Evolutionary conservation across 2,329 filamentous ascomycete species (phyloP).

Genomic region (Mycocentrospora acerina): DNA sequence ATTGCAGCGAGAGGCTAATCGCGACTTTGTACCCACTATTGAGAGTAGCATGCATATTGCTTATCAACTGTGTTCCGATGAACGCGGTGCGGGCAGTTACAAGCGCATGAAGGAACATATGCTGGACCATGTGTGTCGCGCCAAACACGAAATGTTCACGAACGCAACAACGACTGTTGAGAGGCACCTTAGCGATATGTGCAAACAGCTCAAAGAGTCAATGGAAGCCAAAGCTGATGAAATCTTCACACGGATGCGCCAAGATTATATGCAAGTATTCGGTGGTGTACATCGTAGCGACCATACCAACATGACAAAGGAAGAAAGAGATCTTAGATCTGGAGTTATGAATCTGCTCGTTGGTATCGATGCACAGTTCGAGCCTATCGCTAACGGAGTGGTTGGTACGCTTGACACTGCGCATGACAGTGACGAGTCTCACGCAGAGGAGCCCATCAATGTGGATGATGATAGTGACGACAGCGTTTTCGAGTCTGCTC

Average conservation of each 20-base stretch:
- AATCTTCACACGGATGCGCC: slow-evolving; percentile 40
- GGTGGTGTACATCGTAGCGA: slow-evolving; percentile 20
- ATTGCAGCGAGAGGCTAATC: slow-evolving; percentile 55
- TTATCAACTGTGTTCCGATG: slow-evolving; percentile 50
- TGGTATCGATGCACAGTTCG: slow-evolving; percentile 22
- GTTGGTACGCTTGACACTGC: background rate
- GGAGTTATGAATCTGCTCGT: slow-evolving; percentile 19
- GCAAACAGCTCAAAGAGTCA: slow-evolving; percentile 44
- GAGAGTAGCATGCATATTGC: slow-evolving; percentile 47
- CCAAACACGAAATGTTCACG: slow-evolving; percentile 53
- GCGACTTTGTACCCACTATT: slow-evolving; percentile 56
- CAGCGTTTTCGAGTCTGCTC: slow-evolving; percentile 4
- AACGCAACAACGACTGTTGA: slow-evolving; percentile 48
- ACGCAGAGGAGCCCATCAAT: background rate
- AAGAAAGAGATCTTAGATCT: slow-evolving; percentile 14
- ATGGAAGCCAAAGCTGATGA: slow-evolving; percentile 51
- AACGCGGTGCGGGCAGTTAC: slow-evolving; percentile 51
- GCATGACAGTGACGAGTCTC: background rate
- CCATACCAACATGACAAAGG: slow-evolving; percentile 9
- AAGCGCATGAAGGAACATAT: slow-evolving; percentile 57
- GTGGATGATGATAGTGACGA: slow-evolving; percentile 9
- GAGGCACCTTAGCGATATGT: slow-evolving; percentile 45
- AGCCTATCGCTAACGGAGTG: slow-evolving; percentile 22
- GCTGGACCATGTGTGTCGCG: slow-evolving; percentile 45
- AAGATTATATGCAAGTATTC: slow-evolving; percentile 43